Percentiles rank a stretch among this genome's conserved stretches.
These are phyloP conservation scores for Tirmania nivea DNA, from an alignment of 495 filamentous ascomycete species.

Conservation along the genomic window DNA sequence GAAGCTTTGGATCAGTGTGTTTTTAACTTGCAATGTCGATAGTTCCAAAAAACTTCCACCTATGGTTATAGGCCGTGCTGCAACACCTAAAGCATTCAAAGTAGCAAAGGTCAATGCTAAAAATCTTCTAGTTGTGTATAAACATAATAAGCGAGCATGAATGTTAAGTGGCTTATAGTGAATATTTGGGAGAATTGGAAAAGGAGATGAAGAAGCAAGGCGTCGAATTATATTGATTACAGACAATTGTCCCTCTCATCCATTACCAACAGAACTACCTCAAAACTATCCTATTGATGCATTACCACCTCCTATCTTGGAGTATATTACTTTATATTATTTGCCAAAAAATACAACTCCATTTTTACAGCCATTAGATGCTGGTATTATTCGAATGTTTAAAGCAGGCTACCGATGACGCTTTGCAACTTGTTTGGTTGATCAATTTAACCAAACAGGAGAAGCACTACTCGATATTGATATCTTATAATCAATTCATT, in stretches of 20 bases:
- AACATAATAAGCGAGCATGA: constrained; percentile 14
- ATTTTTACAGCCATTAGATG: constrained; percentile 7
- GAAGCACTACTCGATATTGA: neutral
- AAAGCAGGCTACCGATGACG: constrained; percentile 12
- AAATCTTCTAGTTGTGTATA: constrained; percentile 14
- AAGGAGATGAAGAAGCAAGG: constrained; percentile 8
- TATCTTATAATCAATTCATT: neutral
- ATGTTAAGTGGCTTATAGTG: constrained; percentile 11
- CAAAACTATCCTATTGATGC: constrained; percentile 7
- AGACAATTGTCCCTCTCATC: constrained; percentile 13
- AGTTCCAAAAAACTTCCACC: neutral
- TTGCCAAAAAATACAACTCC: constrained; percentile 12
- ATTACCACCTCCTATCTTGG: constrained; percentile 7
- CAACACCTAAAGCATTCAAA: neutral
- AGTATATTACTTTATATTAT: constrained; percentile 14
- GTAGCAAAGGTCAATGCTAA: constrained; percentile 8
- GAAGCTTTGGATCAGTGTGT: neutral
- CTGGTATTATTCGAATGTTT: constrained; percentile 8
- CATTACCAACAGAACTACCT: constrained; percentile 9
- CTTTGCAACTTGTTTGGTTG: constrained; percentile 4
- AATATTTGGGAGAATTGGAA: constrained; percentile 12
- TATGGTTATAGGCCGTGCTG: neutral
- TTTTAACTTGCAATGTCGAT: neutral
- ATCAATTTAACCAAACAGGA: neutral
- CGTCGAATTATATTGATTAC: constrained; percentile 12